Evolutionary conservation across 805 yeast genomes (phyloP).

Genomic region (Candida michaelii): DNA sequence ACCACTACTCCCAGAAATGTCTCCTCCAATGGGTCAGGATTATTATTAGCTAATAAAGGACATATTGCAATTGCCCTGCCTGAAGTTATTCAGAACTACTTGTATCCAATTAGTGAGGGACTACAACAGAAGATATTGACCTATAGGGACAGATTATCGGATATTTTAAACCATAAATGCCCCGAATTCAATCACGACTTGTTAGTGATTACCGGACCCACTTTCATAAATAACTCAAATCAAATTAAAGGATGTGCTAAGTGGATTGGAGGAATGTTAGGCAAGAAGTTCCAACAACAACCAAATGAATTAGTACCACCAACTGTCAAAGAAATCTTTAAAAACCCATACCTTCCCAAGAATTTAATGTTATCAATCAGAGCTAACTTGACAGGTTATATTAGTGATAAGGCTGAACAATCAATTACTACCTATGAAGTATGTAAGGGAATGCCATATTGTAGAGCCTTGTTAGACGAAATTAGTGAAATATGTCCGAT

Average conservation of each 20-base stretch:
- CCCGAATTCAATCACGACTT: conserved; percentile 17
- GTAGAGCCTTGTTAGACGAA: conserved; percentile 39
- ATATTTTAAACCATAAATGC: conserved; percentile 14
- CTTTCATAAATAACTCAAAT: conserved; percentile 24
- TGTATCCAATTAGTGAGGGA: conserved; percentile 33
- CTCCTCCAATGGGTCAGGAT: conserved; percentile 19
- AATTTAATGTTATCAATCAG: conserved; percentile 33
- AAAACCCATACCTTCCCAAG: conserved; percentile 9
- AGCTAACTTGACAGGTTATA: conserved; percentile 33
- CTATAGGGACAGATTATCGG: conserved; percentile 27
- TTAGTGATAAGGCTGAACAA: conserved; percentile 6
- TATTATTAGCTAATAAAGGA: conserved; percentile 28
- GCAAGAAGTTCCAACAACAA: conserved; percentile 12
- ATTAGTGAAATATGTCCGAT: conserved; percentile 45
- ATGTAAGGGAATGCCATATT: conserved; percentile 39
- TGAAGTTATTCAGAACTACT: conserved; percentile 40
- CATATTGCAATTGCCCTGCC: conserved; percentile 43
- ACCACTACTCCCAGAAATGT: conserved; percentile 7
- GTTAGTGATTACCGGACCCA: conserved; percentile 43
- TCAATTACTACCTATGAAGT: conserved; percentile 29
- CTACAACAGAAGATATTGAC: conserved; percentile 28
- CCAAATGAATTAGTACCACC: conserved; percentile 6
- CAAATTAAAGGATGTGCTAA: conserved; percentile 42
- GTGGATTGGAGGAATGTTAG: conserved; percentile 32
- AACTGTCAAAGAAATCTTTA: conserved; percentile 6